These are phyloP conservation scores for Nemania sp. DNA, from an alignment of 2,329 filamentous ascomycete genomes.

Conservation along the genomic window DNA sequence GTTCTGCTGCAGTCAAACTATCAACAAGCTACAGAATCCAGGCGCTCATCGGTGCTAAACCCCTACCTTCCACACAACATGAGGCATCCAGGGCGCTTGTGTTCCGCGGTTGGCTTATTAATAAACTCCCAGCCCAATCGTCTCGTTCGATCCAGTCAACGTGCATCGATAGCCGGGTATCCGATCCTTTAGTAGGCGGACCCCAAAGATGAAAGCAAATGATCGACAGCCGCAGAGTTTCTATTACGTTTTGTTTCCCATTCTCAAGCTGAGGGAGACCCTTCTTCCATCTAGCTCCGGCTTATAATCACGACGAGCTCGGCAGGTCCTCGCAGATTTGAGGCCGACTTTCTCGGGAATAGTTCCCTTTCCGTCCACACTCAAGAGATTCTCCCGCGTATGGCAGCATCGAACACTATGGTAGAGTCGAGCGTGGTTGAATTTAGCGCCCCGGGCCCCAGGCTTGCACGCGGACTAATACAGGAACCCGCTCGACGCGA, in stretches of 20 bases:
- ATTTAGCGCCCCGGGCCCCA: background rate
- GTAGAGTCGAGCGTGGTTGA: conserved; percentile 10
- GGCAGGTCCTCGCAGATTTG: conserved; percentile 12
- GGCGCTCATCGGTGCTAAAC: background rate
- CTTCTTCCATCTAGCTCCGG: background rate
- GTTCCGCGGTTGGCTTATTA: conserved; percentile 6
- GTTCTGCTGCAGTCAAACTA: background rate
- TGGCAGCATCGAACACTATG: conserved; percentile 16
- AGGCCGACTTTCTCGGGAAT: conserved; percentile 4
- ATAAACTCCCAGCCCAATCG: conserved; percentile 9
- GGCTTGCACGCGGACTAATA: background rate
- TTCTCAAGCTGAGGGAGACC: background rate
- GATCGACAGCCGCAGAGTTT: conserved; percentile 22
- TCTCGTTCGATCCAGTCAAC: conserved; percentile 9
- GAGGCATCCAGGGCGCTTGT: background rate
- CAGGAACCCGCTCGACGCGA: background rate
- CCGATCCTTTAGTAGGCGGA: conserved; percentile 22
- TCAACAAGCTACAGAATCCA: conserved; percentile 4
- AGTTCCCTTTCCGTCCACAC: conserved; percentile 17
- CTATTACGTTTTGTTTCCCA: conserved; percentile 22
- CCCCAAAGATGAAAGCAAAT: conserved; percentile 18
- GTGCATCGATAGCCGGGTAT: conserved; percentile 19
- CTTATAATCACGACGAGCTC: conserved; percentile 13
- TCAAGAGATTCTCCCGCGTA: conserved; percentile 1
- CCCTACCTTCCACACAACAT: conserved; percentile 5